Evolutionary conservation across 768 basidiomycete species (phyloP).

Genomic region (Agrocybe praecox): DNA sequence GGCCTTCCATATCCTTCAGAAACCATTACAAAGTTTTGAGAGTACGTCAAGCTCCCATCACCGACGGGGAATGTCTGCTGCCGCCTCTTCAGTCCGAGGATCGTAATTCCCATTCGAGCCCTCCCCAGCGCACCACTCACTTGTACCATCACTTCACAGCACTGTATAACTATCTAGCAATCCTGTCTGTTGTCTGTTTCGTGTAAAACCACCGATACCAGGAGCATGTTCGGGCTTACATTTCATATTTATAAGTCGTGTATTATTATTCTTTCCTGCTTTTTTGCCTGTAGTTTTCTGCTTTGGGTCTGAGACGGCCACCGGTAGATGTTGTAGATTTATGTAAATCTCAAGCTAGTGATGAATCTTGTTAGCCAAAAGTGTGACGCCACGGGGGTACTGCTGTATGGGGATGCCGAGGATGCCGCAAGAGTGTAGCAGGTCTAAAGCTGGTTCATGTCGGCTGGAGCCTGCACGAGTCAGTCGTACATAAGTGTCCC

Average conservation of each 20-base stretch:
- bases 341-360: background rate
- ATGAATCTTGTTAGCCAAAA: background rate
- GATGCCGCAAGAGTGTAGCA: constrained; percentile 14
- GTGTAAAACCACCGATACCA: constrained; percentile 17
- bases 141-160: constrained; percentile 27
- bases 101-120: constrained; percentile 11
- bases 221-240: constrained; percentile 9
- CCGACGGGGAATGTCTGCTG: constrained; percentile 53
- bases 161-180: constrained; percentile 28
- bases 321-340: constrained; percentile 13
- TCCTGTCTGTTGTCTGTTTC: constrained; percentile 24
- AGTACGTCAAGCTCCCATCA: constrained; percentile 38
- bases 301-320: background rate
- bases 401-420: constrained; percentile 10
- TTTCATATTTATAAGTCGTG: constrained; percentile 17
- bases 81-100: constrained; percentile 46
- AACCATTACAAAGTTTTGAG: constrained; percentile 45
- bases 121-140: constrained; percentile 10
- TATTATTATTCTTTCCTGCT: constrained; percentile 20
- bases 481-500: constrained; percentile 21
- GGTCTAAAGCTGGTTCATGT: constrained; percentile 11
- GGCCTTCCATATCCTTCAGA: constrained; percentile 70
- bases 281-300: constrained; percentile 14
- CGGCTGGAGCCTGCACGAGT: constrained; percentile 12
- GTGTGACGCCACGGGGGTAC: background rate